These are phyloP conservation scores for Aspergillus egyptiacus DNA, from an alignment of 495 filamentous ascomycete species.

Conservation along the genomic window DNA sequence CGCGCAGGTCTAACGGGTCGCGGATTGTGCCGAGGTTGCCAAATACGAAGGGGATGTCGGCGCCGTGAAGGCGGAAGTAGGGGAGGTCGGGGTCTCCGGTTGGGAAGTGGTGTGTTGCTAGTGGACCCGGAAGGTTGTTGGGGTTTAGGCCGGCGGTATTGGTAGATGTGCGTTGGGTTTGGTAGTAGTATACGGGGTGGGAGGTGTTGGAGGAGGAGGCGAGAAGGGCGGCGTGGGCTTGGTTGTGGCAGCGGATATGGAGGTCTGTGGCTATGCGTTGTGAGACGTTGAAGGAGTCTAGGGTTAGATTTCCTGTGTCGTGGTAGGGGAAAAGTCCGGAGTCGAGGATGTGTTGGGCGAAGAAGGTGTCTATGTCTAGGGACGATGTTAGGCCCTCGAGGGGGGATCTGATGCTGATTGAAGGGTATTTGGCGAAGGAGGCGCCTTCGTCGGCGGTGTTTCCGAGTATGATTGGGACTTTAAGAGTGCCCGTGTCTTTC, in stretches of 20 bases:
- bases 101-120: conserved; percentile 26
- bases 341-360: conserved; percentile 35
- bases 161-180: conserved; percentile 37
- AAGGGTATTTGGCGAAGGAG: conserved; percentile 33
- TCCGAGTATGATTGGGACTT: conserved; percentile 40
- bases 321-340: conserved; percentile 36
- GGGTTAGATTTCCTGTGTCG: conserved; percentile 35
- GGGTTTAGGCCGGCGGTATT: conserved; percentile 34
- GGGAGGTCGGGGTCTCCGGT: conserved; percentile 29
- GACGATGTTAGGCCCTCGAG: conserved; percentile 27
- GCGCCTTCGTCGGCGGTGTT: conserved; percentile 37
- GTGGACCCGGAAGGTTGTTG: conserved; percentile 33
- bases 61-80: conserved; percentile 25
- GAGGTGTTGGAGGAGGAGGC: conserved; percentile 28
- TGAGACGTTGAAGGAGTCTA: conserved; percentile 40
- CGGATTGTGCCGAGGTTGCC: conserved; percentile 20
- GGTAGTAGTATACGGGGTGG: conserved; percentile 39
- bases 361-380: conserved; percentile 28
- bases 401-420: conserved; percentile 23
- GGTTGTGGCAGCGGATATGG: conserved; percentile 41
- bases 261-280: conserved; percentile 39
- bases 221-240: conserved; percentile 42
- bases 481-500: conserved; percentile 24
- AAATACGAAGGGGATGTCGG: conserved; percentile 28
- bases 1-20: conserved; percentile 22